Percentiles rank a stretch among this genome's conserved stretches.
These are phyloP conservation scores for Scheffersomyces spartinae DNA, from an alignment of 805 yeast species.

Conservation along the genomic window DNA sequence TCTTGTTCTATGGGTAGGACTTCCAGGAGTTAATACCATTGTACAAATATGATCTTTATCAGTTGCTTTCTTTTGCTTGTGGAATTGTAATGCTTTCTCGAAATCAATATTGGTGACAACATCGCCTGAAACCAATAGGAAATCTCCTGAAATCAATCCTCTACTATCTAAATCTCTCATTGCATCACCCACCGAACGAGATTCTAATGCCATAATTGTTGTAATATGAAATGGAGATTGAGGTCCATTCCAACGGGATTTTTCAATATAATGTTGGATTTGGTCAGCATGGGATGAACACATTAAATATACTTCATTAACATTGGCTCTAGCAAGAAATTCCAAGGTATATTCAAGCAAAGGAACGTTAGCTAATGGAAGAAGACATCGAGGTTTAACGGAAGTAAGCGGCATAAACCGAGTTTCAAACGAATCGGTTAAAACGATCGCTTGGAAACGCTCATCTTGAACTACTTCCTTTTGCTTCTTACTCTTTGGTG, in stretches of 20 bases:
- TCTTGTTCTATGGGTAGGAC: conserved; percentile 76
- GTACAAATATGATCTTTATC: conserved; percentile 93
- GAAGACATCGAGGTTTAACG: conserved; percentile 76
- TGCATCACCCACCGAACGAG: conserved; percentile 91
- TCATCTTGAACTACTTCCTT: conserved; percentile 56
- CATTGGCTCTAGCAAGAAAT: conserved; percentile 84
- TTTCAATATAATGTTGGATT: conserved; percentile 69
- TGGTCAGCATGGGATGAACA: conserved; percentile 88
- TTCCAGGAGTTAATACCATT: conserved; percentile 81
- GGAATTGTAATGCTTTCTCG: conserved; percentile 59
- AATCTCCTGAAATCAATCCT: conserved; percentile 84
- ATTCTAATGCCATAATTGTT: conserved; percentile 74
- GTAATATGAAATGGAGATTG: conserved; percentile 74
- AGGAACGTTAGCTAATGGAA: conserved; percentile 90
- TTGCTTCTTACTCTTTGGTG: conserved; percentile 39
- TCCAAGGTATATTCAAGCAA: conserved; percentile 90
- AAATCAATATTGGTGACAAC: conserved; percentile 89
- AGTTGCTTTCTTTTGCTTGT: conserved; percentile 52
- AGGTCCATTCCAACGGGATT: conserved; percentile 54
- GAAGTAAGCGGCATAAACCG: conserved; percentile 89
- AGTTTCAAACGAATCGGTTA: conserved; percentile 88
- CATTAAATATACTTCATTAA: conserved; percentile 79
- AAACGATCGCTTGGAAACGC: conserved; percentile 84
- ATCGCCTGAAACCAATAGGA: conserved; percentile 84
- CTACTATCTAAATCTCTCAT: conserved; percentile 91